Percentiles rank a stretch among this genome's conserved stretches.
phyloP scores from a whole-genome alignment of 176 grass and related monocot genomes.

The Carex littledalei region DNA sequence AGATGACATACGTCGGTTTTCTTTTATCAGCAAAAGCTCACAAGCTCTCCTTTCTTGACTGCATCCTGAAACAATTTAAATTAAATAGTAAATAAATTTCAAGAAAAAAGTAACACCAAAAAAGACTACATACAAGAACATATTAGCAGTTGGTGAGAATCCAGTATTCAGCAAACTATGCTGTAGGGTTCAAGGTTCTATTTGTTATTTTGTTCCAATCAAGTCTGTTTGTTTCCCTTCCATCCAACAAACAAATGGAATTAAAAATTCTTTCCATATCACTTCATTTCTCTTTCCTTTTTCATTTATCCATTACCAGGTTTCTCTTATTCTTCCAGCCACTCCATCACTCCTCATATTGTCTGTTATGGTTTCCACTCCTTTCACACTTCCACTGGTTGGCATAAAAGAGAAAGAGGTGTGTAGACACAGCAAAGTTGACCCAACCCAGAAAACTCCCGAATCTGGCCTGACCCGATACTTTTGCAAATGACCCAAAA shows the following conservation, averaged over 20 bases:
- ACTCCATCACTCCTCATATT: neutral
- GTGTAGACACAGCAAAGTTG: neutral
- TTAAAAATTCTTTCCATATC: neutral
- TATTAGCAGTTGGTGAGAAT: neutral
- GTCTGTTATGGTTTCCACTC: neutral
- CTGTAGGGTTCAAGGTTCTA: neutral
- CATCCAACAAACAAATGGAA: neutral
- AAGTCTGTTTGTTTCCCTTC: neutral
- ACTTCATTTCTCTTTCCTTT: neutral
- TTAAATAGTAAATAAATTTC: neutral
- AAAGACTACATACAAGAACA: neutral
- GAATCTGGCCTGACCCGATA: neutral
- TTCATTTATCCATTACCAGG: neutral
- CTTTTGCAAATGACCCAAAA: neutral
- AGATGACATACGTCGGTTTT: neutral
- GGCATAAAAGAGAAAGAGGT: neutral
- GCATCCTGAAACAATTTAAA: constrained; percentile 8
- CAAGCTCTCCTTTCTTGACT: neutral
- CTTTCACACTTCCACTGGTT: neutral
- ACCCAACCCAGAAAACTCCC: neutral
- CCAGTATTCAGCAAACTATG: neutral
- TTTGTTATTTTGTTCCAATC: neutral
- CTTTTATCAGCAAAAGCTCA: constrained; percentile 13
- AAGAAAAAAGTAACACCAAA: neutral
- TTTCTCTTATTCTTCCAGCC: neutral